Evolutionary conservation across 192 early-diverging fungal genomes (phyloP), one percentile per base, ranked within the genome.

Genomic region (Dimargaris xerosporica): DNA sequence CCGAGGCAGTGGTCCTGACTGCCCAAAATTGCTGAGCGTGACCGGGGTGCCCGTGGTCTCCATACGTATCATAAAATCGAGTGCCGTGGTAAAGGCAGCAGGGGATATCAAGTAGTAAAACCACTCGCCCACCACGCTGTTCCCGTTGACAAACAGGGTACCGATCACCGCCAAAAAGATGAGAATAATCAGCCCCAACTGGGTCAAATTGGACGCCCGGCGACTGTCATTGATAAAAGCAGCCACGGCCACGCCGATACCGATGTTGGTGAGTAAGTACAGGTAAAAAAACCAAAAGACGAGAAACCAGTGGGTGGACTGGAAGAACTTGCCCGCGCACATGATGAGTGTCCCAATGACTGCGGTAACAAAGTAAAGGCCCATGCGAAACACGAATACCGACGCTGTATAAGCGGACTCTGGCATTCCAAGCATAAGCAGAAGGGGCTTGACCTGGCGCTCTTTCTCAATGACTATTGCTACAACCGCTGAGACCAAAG

Each of bases 291-390:
- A 19, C 52, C 19, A 26, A 53, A 53, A 53, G 5, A 53, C 52
- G 10, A 53, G 52, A 26, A 53, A 53, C 52, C 52, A 53, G 52
- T 53, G 52, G 52, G 52, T 53, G 4, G 19, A 28, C 21, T n/a
- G 12, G 25, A 53, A 53, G 52, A 53, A 53, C 25, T 53, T n/a
- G n/a, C 52, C 52, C 21, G 52, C 52, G 26, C 52, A 53, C 5
- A 28, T 19, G 25, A 53, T 19, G 21, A 53, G 12, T 23, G 52
- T 53, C 3, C 21, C 52, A 3, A 53, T 53, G 21, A 53, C 52
- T 4, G 52, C n/a, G 1, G 25, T 19, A 2, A 53, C 19, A 26
- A 53, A 53, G 52, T 53, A 53, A 4, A 53, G n/a, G 3, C 52
- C 52, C 21, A 26, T 26, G 13, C 26, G 52, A 53, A 53, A 53